Conservation (phyloP, 148 eudicot species). For the Tetragonia tetragonoides region DNA sequence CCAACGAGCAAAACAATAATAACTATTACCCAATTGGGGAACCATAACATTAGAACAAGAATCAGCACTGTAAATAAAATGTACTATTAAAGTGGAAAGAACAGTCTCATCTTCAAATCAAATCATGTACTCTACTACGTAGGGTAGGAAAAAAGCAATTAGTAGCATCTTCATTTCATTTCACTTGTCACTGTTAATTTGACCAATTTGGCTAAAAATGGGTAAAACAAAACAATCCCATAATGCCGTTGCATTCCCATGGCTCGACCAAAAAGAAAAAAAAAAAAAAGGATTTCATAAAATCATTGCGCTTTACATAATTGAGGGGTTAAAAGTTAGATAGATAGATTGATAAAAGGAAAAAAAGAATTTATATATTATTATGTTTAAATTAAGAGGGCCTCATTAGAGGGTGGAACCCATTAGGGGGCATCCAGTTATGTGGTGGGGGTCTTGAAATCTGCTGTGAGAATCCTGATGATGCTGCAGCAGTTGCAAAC, state of each 20-base stretch:
- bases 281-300: not conserved
- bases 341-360: not conserved
- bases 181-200: conserved; percentile 24
- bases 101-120: not conserved
- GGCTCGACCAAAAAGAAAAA: not conserved
- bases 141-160: no score
- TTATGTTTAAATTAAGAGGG: conserved; percentile 33
- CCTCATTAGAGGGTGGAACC: conserved; percentile 49
- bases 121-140: not conserved
- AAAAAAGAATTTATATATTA: not conserved
- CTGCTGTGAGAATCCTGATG: conserved; percentile 99
- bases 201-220: conserved; percentile 8
- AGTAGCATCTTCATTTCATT: conserved; percentile 2
- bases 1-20: not conserved
- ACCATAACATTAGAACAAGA: not conserved
- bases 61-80: not conserved
- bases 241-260: not conserved
- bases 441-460: conserved; percentile 31
- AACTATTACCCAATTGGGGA: not conserved
- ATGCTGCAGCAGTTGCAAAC: conserved; percentile 94
- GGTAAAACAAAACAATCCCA: not conserved
- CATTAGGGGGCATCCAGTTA: conserved; percentile 57
- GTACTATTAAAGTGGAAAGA: not conserved
- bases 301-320: conserved; percentile 32
- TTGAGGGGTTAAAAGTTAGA: conserved; percentile 16